Evolutionary conservation across 441 rosid species (phyloP).

Genomic region (Populus hybrid): DNA sequence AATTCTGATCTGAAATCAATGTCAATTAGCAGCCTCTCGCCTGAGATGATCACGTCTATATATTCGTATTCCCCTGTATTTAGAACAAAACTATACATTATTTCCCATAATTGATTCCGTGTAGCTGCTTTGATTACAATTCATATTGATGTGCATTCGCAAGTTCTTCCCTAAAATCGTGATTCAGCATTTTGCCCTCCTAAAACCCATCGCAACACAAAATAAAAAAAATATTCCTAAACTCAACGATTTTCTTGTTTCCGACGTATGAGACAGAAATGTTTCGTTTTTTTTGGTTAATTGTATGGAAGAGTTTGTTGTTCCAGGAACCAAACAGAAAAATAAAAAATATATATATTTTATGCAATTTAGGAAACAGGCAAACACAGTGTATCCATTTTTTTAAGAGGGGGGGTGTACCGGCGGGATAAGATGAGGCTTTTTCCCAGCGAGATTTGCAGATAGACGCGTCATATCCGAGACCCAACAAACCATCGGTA

Average conservation of each 20-base stretch:
- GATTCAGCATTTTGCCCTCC: not conserved
- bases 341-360: not conserved
- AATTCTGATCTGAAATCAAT: slow-evolving; percentile 76
- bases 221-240: not conserved
- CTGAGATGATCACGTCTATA: slow-evolving; percentile 55
- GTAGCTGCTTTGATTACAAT: not conserved
- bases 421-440: slow-evolving; percentile 58
- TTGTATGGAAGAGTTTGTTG: not conserved
- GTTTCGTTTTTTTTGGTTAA: not conserved
- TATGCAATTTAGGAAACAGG: slow-evolving; percentile 1
- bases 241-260: not conserved
- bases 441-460: slow-evolving; percentile 90
- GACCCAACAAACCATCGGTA: slow-evolving; percentile 45
- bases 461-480: slow-evolving; percentile 68
- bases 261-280: not conserved
- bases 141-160: not conserved
- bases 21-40: slow-evolving; percentile 1
- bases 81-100: not conserved
- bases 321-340: not conserved
- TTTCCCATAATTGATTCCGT: not conserved
- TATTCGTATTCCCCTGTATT: slow-evolving; percentile 67
- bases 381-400: not conserved
- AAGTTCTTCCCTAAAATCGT: not conserved
- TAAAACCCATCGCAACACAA: not conserved
- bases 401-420: slow-evolving; percentile 31